Percentiles rank a stretch among this genome's conserved stretches.
Conservation (phyloP, 768 basidiomycete genomes). For the Nidularia sp. region DNA sequence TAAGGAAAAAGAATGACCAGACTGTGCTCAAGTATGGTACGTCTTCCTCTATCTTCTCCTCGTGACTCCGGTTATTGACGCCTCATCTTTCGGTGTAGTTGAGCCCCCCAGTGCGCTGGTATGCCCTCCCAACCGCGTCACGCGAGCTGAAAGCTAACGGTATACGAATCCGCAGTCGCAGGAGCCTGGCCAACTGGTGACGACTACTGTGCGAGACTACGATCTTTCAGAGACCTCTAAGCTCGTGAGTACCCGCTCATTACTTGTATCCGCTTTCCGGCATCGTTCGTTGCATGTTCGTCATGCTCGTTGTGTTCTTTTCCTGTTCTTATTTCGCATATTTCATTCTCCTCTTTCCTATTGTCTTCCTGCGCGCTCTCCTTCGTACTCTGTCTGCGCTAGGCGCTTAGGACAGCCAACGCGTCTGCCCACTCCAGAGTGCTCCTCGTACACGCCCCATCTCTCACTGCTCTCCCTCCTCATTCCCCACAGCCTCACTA, state of each 20-base stretch:
- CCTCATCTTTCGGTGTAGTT: constrained; percentile 37
- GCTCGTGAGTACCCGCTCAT: constrained; percentile 39
- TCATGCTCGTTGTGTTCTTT: too few species aligned
- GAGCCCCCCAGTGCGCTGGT: constrained; percentile 78
- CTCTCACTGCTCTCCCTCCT: neutral
- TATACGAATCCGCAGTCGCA: constrained; percentile 35
- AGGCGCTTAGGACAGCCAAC: too few species aligned
- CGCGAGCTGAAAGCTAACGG: constrained; percentile 1
- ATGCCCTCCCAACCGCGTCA: neutral
- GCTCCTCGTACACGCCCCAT: neutral
- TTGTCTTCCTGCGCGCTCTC: neutral
- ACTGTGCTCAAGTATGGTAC: constrained; percentile 93
- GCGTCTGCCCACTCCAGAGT: neutral
- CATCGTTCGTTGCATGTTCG: constrained; percentile 3
- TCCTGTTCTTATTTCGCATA: neutral
- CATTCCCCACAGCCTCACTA: neutral
- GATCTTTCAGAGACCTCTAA: constrained; percentile 88
- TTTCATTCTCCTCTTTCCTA: neutral
- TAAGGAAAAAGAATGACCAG: constrained; percentile 93
- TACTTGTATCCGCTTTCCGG: neutral
- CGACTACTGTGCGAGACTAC: constrained; percentile 93
- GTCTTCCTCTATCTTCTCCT: constrained; percentile 17
- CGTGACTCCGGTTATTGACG: constrained; percentile 3
- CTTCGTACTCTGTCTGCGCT: too few species aligned
- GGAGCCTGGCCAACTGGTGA: constrained; percentile 70